Percentiles rank a stretch among this genome's conserved stretches.
These are phyloP conservation scores for Curvularia sp. DNA, from an alignment of 2,329 filamentous ascomycete genomes.

Conservation along the genomic window DNA sequence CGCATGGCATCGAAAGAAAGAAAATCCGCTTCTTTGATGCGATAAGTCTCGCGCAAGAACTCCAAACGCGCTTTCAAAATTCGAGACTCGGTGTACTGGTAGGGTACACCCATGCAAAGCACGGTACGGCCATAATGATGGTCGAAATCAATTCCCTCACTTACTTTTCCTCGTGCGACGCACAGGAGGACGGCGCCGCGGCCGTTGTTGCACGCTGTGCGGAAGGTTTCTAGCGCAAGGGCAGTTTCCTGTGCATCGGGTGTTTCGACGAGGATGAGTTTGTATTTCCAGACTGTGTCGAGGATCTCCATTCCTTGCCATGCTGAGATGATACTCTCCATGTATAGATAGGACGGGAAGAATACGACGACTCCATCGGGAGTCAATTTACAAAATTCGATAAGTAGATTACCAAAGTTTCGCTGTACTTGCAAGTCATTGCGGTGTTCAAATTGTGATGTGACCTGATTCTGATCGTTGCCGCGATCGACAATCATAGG, in stretches of 20 bases:
- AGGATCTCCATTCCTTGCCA: conserved; percentile 99
- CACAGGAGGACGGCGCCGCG: conserved; percentile 91
- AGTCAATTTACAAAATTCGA: conserved; percentile 94
- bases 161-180: conserved; percentile 95
- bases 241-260: conserved; percentile 97
- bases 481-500: conserved; percentile 97
- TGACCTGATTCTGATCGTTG: conserved; percentile 91
- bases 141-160: conserved; percentile 98
- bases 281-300: conserved; percentile 99
- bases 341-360: conserved; percentile 97
- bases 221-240: conserved; percentile 92
- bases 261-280: conserved; percentile 96
- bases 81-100: conserved; percentile 97
- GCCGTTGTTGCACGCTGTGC: conserved; percentile 96
- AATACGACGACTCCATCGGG: conserved; percentile 99
- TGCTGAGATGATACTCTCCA: conserved; percentile 99
- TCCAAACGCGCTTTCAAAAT: conserved; percentile 95
- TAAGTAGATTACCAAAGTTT: conserved; percentile 92
- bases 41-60: conserved; percentile 95
- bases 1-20: conserved; percentile 99
- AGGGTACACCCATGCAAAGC: conserved; percentile 94
- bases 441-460: conserved; percentile 91
- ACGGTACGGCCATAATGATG: conserved; percentile 97
- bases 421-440: conserved; percentile 97
- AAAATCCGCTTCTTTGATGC: conserved; percentile 96